Evolutionary conservation across 1,284 basidiomycete species (phyloP), one percentile per base, ranked within the genome.

Genomic region (Cystobasidium sp.): DNA sequence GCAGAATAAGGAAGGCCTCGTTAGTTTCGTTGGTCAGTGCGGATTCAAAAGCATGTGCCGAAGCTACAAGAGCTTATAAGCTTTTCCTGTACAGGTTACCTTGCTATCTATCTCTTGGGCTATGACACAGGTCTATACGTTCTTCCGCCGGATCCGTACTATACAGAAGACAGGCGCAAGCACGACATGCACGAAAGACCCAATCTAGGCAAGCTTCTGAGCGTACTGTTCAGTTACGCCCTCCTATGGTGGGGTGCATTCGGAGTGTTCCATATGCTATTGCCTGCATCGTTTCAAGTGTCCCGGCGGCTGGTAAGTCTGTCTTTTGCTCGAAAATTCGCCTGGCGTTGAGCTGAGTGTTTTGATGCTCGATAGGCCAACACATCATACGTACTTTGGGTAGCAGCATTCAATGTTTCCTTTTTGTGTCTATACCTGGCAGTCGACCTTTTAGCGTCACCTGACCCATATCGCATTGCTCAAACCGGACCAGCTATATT

Each of bases 1-100:
- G n/a, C 87, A 88, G 49, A 98, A 99, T 84, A 97, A 97, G 80
- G 94, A 97, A 81, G 96, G 97, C 0, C 80, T 99, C 47, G 86
- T 90, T 24, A 94, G 91, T 4, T 85, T 97, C 37, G 83, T 88
- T 61, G 92, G 91, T 90, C 70, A 69, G 84, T 63, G 61, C 14
- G 41, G 53, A n/a, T 43, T 46, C 75, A 20, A 49, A 49, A 22
- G 31, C 41, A n/a, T n/a, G 47, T 22, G 14, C 76, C 8, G 2
- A 20, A 5, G 1, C 24, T 47, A 14, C 8, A 49, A 47, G 31
- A 5, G 31, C 31, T 22, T 8, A 20, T 49, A 10, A 24, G 43
- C 9, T 20, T 9, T 52, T 22, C 16, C 12, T 61, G 14, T 22
- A 12, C 39, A 91, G 95, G 96, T 6, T 99, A 99, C 82, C 85